Base-by-base conservation (phyloP, 2,329 filamentous ascomycete species). In the Paraconiothyrium brasiliense region DNA sequence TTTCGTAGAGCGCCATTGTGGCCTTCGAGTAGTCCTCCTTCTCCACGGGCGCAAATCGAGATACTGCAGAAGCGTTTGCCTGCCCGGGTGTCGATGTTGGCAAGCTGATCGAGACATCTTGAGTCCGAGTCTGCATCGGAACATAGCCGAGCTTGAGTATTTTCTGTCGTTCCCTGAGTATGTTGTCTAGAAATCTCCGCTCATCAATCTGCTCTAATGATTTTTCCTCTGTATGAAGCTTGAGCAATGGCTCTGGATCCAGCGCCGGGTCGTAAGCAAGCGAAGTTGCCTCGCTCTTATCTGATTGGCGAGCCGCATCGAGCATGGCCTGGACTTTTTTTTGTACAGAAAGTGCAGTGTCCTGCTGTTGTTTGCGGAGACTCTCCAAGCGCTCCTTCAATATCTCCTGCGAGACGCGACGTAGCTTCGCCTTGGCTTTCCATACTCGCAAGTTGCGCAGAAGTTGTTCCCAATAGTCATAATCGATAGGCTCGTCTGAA, bases 401-500 rank as follows among this genome's bases (percentile, higher is more conserved):
- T 64, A 97, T 91, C 13, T 87, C 87, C 67, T 92, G 88, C 67
- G 90, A 94, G 16, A 97, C 89, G 64, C 87, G 89, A 67, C 89
- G 89, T 57, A 99, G 81, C 76, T 90, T 93, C 2, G 93, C 93
- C 77, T 92, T 93, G 37, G 95, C 93, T 81, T 98, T 98, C 89
- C 92, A 97, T 1, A 97, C 89, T 7, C 91, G 84, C 65, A 99
- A 82, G 74, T 90, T 96, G 67, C 90, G 89, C 63, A 99, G 84
- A 16, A 99, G 84, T 75, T 97, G 92, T 75, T 97, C 93, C 95
- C 95, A 99, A 78, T 98, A 99, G 79, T 99, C 95, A 2, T 92
- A 93, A 78, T 99, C 95, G 67, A 99, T 94, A 10, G 92, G 90
- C 74, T 97, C 94, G 74, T 97, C 90, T 8, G 93, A 96, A 56